A percentile compares a stretch with the other conserved stretches of the same genome.
phyloP scores from a whole-genome alignment of 257 asterid genomes.

The Solanum corneliomulleri region DNA sequence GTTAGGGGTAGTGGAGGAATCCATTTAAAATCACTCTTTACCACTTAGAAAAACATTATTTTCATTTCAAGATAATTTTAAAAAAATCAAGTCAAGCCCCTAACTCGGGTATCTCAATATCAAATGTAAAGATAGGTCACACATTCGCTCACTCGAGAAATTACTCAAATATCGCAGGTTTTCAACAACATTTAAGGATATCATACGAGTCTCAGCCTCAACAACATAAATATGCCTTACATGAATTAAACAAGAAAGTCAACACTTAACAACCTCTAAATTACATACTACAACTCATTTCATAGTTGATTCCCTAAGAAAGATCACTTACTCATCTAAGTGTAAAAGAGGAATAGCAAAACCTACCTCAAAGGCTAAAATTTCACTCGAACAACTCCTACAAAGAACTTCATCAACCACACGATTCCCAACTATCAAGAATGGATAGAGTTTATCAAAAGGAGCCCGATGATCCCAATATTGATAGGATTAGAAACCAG shows the following conservation, averaged over 20 bases:
- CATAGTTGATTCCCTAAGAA: background rate
- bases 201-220: background rate
- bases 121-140: background rate
- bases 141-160: background rate
- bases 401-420: background rate
- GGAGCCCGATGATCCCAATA: background rate
- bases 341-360: background rate
- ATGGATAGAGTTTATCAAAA: background rate
- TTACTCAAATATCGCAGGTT: background rate
- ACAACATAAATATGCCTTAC: background rate
- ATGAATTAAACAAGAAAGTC: background rate
- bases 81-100: background rate
- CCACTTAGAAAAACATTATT: background rate
- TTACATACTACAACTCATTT: background rate
- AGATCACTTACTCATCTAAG: background rate
- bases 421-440: background rate
- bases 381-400: background rate
- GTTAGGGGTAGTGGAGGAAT: background rate
- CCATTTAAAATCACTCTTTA: background rate
- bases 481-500: background rate
- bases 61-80: background rate
- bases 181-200: background rate
- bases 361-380: background rate
- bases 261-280: background rate
- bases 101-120: background rate